Percentiles rank a stretch among this genome's conserved stretches.
phyloP scores from a whole-genome alignment of 345 rosid genomes.

The Dipteronia sinensis region DNA sequence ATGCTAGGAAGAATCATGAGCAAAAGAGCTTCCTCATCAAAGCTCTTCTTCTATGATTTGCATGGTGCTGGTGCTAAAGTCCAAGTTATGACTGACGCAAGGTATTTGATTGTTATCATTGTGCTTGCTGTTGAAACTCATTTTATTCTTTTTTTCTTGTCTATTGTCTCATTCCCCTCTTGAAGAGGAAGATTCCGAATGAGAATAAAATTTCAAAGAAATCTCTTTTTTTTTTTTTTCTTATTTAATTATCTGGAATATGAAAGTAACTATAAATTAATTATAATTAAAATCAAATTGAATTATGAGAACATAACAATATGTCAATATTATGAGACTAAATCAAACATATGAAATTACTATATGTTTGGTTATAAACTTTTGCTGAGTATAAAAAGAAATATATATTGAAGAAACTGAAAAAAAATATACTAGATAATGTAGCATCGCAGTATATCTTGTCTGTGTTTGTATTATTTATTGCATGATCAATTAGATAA shows the following conservation, averaged over 20 bases:
- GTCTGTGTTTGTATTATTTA: not conserved
- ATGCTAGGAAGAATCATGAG: slow-evolving; percentile 85
- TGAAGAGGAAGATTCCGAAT: not conserved
- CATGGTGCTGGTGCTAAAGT: slow-evolving; percentile 75
- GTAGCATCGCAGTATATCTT: not conserved
- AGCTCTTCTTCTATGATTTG: slow-evolving; percentile 88
- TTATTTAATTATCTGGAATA: no score
- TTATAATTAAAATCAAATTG: not conserved
- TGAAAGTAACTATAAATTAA: not conserved
- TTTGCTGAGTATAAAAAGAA: not conserved
- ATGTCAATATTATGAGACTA: not conserved
- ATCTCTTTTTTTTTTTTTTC: no score
- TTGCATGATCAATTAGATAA: not conserved
- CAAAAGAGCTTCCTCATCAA: slow-evolving; percentile 84
- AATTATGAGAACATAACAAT: not conserved
- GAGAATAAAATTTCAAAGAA: not conserved
- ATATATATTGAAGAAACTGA: no score
- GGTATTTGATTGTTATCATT: slow-evolving; percentile 40
- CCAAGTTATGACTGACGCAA: slow-evolving; percentile 95
- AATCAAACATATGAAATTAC: not conserved
- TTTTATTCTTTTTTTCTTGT: not conserved
- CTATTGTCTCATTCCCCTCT: not conserved
- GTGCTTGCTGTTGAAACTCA: slow-evolving; percentile 6
- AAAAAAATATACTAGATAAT: not conserved
- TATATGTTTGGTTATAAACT: not conserved